Evolutionary conservation across 2,329 filamentous ascomycete species (phyloP).

Genomic region (Stachybotrys elegans): DNA sequence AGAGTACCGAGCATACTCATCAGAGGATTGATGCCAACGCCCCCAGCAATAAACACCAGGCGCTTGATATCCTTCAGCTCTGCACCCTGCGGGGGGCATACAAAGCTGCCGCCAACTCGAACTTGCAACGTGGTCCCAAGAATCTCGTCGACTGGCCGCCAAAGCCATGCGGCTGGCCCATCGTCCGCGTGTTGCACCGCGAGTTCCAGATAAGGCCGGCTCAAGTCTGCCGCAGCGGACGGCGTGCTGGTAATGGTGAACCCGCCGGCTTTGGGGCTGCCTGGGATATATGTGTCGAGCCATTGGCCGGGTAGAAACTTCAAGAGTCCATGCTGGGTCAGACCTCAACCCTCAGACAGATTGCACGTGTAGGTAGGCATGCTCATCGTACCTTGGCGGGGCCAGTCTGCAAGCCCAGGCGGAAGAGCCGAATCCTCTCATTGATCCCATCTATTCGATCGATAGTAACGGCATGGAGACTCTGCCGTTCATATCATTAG

Average conservation of each 20-base stretch:
- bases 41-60: conserved; percentile 72
- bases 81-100: conserved; percentile 59
- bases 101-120: conserved; percentile 75
- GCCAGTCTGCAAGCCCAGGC: conserved; percentile 49
- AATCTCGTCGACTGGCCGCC: conserved; percentile 52
- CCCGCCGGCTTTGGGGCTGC: conserved; percentile 65
- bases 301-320: conserved; percentile 82
- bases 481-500: conserved; percentile 19
- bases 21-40: conserved; percentile 77
- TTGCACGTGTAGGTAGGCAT: too few relatives aligned
- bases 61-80: conserved; percentile 39
- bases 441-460: conserved; percentile 60
- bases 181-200: conserved; percentile 67
- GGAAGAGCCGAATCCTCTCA: conserved; percentile 61
- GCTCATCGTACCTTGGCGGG: conserved; percentile 47
- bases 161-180: conserved; percentile 72
- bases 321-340: not conserved
- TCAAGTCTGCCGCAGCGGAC: conserved; percentile 38
- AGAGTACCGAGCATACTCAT: conserved; percentile 67
- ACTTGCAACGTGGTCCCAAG: conserved; percentile 56
- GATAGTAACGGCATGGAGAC: conserved; percentile 58
- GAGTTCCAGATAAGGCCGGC: conserved; percentile 61
- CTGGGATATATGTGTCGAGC: conserved; percentile 77
- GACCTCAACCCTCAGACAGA: too few relatives aligned
- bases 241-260: conserved; percentile 85